Evolutionary conservation across 1,284 basidiomycete genomes (phyloP).

Genomic region (Wolfiporia cocos): DNA sequence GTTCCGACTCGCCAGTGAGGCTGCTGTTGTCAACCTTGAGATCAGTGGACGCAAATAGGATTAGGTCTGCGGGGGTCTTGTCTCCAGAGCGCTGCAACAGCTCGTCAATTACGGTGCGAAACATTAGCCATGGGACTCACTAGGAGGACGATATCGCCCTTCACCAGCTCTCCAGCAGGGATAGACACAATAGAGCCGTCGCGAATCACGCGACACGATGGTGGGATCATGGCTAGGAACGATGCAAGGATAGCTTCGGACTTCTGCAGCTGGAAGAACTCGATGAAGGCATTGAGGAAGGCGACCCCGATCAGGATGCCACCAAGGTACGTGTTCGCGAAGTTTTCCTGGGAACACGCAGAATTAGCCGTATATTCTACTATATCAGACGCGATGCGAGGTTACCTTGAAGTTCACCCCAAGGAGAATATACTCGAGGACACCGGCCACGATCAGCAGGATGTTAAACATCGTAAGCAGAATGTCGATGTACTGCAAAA

Average conservation of each 20-base stretch:
- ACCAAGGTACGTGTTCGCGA: slow-evolving; percentile 62
- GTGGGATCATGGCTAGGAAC: slow-evolving; percentile 68
- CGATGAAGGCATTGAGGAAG: slow-evolving; percentile 64
- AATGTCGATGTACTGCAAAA: slow-evolving; percentile 51
- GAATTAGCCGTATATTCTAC: background rate
- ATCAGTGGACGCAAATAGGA: slow-evolving; percentile 53
- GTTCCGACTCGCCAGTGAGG: slow-evolving; percentile 65
- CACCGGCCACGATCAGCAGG: slow-evolving; percentile 54
- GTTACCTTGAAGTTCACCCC: slow-evolving; percentile 54
- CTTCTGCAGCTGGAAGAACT: slow-evolving; percentile 68
- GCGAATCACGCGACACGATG: slow-evolving; percentile 58
- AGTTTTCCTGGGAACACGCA: slow-evolving; percentile 40
- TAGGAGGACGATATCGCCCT: slow-evolving; percentile 62
- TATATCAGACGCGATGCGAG: background rate
- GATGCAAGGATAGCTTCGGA: slow-evolving; percentile 66
- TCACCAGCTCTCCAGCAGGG: slow-evolving; percentile 60
- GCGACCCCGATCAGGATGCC: slow-evolving; percentile 65
- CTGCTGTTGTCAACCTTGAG: slow-evolving; percentile 68
- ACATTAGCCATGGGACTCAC: slow-evolving; percentile 27
- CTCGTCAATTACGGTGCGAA: background rate
- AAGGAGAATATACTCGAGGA: slow-evolving; percentile 59
- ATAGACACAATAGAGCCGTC: slow-evolving; percentile 51
- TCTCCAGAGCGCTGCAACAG: slow-evolving; percentile 50
- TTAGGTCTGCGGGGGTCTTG: slow-evolving; percentile 63
- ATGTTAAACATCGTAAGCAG: slow-evolving; percentile 65